Evolutionary conservation across 2,329 filamentous ascomycete genomes (phyloP).

Genomic region (Pseudocercospora fijiensis): DNA sequence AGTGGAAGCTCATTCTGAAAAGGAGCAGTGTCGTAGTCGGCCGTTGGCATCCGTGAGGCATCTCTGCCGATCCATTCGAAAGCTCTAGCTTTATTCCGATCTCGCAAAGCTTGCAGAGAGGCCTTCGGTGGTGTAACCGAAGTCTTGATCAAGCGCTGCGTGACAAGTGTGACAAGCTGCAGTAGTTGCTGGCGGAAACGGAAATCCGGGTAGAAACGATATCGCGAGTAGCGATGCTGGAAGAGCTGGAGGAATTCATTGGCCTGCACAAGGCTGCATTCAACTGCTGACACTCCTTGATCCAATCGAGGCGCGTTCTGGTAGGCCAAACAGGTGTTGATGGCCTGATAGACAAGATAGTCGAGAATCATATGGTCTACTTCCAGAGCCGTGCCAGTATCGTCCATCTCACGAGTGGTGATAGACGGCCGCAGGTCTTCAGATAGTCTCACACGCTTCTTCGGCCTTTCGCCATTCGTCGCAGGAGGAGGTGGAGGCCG

Average conservation of each 20-base stretch:
- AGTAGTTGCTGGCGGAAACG: conserved; percentile 52
- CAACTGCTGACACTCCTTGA: background rate
- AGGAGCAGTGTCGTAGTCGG: conserved; percentile 4
- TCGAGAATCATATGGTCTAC: conserved; percentile 59
- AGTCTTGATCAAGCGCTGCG: conserved; percentile 42
- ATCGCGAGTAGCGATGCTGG: conserved; percentile 41
- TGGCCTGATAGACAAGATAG: conserved; percentile 53
- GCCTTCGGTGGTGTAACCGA: conserved; percentile 41
- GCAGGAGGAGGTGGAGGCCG: background rate
- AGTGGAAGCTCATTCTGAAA: conserved; percentile 25
- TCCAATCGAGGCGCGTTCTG: conserved; percentile 10
- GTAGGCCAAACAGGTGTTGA: conserved; percentile 43
- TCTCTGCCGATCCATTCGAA: conserved; percentile 29
- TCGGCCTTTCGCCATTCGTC: background rate
- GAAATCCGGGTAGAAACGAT: conserved; percentile 41
- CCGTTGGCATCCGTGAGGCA: conserved; percentile 24
- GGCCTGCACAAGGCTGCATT: conserved; percentile 23
- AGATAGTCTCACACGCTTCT: conserved; percentile 19
- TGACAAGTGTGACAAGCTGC: conserved; percentile 49
- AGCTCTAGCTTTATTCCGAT: conserved; percentile 40
- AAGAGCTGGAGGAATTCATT: conserved; percentile 49
- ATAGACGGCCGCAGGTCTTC: conserved; percentile 15
- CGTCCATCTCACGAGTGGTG: conserved; percentile 25
- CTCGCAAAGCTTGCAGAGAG: conserved; percentile 40
- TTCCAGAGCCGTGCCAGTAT: conserved; percentile 44